These are phyloP conservation scores for Handroanthus guayacan DNA, from an alignment of 257 asterid species.

Conservation along the genomic window DNA sequence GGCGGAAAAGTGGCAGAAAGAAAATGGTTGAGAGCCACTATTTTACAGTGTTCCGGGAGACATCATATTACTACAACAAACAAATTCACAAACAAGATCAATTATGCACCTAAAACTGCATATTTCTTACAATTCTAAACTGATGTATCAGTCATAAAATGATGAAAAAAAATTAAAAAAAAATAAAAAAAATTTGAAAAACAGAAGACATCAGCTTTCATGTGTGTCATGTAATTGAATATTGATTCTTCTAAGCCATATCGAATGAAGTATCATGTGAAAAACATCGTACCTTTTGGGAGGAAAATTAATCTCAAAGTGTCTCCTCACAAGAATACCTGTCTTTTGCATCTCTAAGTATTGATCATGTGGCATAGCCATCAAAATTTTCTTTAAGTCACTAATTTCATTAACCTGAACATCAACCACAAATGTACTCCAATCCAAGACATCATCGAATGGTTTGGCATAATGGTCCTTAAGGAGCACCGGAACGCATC, in stretches of 20 bases:
- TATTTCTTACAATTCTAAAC: neutral
- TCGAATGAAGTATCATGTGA: slow-evolving; percentile 65
- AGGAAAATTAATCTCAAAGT: slow-evolving; percentile 64
- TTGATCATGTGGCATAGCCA: slow-evolving; percentile 36
- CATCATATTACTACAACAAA: neutral
- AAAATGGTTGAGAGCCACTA: neutral
- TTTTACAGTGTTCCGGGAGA: neutral
- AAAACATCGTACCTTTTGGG: slow-evolving; percentile 61
- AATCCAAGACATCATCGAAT: slow-evolving; percentile 58
- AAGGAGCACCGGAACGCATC: slow-evolving; percentile 64
- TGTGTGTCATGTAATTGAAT: slow-evolving; percentile 49
- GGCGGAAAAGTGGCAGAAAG: neutral
- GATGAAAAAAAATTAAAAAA: slow-evolving; percentile 15
- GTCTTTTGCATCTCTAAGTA: slow-evolving; percentile 55
- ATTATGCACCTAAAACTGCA: slow-evolving; percentile 9
- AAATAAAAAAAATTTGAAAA: neutral
- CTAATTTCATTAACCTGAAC: slow-evolving; percentile 44
- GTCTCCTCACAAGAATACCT: slow-evolving; percentile 52
- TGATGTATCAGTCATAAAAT: neutral
- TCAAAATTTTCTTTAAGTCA: slow-evolving; percentile 57
- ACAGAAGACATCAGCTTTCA: slow-evolving; percentile 23
- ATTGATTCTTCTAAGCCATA: slow-evolving; percentile 67
- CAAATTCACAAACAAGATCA: neutral
- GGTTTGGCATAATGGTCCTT: slow-evolving; percentile 63
- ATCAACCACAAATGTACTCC: slow-evolving; percentile 54